Evolutionary conservation across 768 basidiomycete genomes (phyloP).

Genomic region (Coprinellus micaceus): DNA sequence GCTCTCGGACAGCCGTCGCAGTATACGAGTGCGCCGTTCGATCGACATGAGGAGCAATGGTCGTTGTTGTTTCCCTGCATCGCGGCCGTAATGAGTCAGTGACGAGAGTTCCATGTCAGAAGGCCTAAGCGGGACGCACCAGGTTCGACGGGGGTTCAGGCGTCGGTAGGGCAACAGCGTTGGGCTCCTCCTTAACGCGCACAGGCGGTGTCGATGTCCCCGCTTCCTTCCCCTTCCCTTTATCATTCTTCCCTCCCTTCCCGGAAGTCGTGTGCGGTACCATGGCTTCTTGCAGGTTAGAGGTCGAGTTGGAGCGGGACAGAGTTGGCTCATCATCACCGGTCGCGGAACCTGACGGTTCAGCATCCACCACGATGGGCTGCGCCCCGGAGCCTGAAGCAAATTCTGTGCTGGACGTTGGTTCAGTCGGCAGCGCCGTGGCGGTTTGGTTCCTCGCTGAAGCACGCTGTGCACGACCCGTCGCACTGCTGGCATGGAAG

Average conservation of each 20-base stretch:
- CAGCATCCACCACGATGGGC: slow-evolving; percentile 46
- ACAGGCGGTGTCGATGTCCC: slow-evolving; percentile 30
- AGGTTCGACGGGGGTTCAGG: slow-evolving; percentile 44
- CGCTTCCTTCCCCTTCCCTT: slow-evolving; percentile 51
- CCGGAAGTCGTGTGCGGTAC: slow-evolving; percentile 20
- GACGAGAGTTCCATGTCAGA: slow-evolving; percentile 3
- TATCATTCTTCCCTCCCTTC: slow-evolving; percentile 44
- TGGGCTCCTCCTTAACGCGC: slow-evolving; percentile 53
- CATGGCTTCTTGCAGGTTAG: slow-evolving; percentile 34
- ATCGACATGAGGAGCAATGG: slow-evolving; percentile 82
- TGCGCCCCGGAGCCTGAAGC: slow-evolving; percentile 37
- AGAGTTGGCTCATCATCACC: slow-evolving; percentile 57
- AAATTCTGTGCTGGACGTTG: slow-evolving; percentile 33
- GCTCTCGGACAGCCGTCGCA: slow-evolving; percentile 96
- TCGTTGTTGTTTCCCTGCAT: slow-evolving; percentile 65
- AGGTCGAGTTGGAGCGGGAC: slow-evolving; percentile 62
- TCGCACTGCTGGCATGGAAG: slow-evolving; percentile 40
- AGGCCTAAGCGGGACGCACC: slow-evolving; percentile 29
- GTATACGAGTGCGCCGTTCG: slow-evolving; percentile 82
- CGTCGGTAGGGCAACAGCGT: slow-evolving; percentile 38
- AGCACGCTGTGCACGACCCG: slow-evolving; percentile 70
- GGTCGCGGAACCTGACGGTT: slow-evolving; percentile 43
- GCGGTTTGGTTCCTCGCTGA: slow-evolving; percentile 61
- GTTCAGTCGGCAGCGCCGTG: slow-evolving; percentile 35
- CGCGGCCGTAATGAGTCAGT: slow-evolving; percentile 10